These are phyloP conservation scores for Candida labiduridarum DNA, from an alignment of 1,139 yeast genomes.

Conservation along the genomic window DNA sequence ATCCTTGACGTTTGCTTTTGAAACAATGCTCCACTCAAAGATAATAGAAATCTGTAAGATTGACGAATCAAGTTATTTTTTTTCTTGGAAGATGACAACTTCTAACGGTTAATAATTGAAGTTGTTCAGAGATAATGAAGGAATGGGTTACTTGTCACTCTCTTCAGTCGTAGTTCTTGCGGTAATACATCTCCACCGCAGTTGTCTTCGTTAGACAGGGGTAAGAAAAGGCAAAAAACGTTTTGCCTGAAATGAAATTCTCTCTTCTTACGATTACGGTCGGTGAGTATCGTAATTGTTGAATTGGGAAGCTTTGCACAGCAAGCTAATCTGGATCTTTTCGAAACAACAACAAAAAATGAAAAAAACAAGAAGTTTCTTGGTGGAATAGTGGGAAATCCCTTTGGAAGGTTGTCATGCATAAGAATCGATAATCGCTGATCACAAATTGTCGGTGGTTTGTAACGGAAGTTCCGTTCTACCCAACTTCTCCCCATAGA, in stretches of 20 bases:
- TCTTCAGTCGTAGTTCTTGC: neutral
- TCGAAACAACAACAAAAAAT: too few relatives aligned
- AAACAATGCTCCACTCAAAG: neutral
- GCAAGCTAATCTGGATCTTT: too few relatives aligned
- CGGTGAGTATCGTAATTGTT: slow-evolving; percentile 4
- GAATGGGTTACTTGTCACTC: too few relatives aligned
- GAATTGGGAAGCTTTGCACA: neutral
- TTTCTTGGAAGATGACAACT: neutral
- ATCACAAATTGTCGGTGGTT: too few relatives aligned
- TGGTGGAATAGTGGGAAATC: too few relatives aligned
- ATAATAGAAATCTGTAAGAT: neutral
- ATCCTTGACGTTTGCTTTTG: neutral
- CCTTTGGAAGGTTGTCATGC: too few relatives aligned
- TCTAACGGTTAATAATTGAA: too few relatives aligned
- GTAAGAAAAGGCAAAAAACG: neutral
- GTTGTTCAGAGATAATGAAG: too few relatives aligned
- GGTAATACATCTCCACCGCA: neutral
- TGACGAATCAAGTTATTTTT: neutral
- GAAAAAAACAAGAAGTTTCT: too few relatives aligned
- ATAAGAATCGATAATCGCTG: too few relatives aligned
- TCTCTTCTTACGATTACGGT: neutral
- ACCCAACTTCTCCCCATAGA: too few relatives aligned
- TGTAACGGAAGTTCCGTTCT: too few relatives aligned
- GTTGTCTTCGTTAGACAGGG: neutral
- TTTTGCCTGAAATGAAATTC: neutral